Evolutionary conservation across 1,284 basidiomycete species (phyloP), one percentile per base, ranked within the genome.

Genomic region (Trichosporon asahii): DNA sequence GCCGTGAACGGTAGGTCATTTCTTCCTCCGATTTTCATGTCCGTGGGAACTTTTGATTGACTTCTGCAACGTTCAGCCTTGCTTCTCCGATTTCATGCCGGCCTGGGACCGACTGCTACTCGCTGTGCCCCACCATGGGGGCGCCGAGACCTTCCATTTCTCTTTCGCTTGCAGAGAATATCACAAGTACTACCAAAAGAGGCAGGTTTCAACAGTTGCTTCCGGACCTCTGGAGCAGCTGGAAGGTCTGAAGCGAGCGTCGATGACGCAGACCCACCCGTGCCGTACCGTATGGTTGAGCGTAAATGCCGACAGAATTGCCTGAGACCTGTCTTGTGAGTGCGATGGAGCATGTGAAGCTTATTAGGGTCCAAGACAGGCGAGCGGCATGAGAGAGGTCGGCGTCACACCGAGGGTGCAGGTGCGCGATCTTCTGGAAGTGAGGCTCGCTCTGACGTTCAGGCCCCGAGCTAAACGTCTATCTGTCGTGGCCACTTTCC

Each of bases 301-400:
- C 27, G 5, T 61, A 27, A 27, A 61, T 31, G 57, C 57, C 27
- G 27, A 61, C 29, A 53, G 23, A 53, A 53, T 53, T 53, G 49
- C 49, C 49, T 23, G 57, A 61, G 57, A 61, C 18, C 18, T n/a
- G 57, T 61, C 29, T 31, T 18, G 29, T 33, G 23, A 61, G 27
- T 29, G 27, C 29, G 29, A 8, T 61, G 57, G 57, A 61, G 57
- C 29, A 33, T 61, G 57, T 61, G 57, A 61, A 61, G 57, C 57
- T 61, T 61, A 61, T n/a, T n/a, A n/a, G 12, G 49, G 21, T 23
- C 11, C 49, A 21, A 21, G 31, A 33, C 31, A 9, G 11, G 31
- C 31, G 31, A 33, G 31, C 31, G 11, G n/a, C n/a, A 33, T 33
- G 31, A 33, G 49, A 14, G 5, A 31, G 29, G 27, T 61, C 57